Evolutionary conservation across 495 filamentous ascomycete genomes (phyloP).

Genomic region (Aspergillus campestris): DNA sequence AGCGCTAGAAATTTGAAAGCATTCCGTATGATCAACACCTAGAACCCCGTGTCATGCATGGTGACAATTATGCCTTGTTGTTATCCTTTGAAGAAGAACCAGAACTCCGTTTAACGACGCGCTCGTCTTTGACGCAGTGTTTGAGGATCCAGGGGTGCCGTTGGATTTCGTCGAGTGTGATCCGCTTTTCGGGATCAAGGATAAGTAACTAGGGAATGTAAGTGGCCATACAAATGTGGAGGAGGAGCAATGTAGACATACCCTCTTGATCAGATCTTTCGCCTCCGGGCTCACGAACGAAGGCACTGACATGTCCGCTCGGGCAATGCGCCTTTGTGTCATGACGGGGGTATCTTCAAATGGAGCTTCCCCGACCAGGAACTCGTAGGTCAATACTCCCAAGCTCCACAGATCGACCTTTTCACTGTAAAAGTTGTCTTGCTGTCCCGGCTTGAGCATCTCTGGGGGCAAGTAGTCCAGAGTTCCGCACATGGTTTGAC

Average conservation of each 20-base stretch:
- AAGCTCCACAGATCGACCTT: constrained; percentile 96
- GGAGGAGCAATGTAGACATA: constrained; percentile 29
- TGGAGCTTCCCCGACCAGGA: constrained; percentile 88
- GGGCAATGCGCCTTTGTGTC: constrained; percentile 84
- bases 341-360: constrained; percentile 94
- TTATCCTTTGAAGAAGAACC: constrained; percentile 27
- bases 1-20: too few relatives aligned
- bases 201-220: constrained; percentile 63
- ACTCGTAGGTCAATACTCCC: constrained; percentile 94
- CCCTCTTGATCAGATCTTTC: constrained; percentile 83
- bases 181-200: constrained; percentile 87
- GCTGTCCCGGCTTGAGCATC: constrained; percentile 77
- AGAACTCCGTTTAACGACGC: constrained; percentile 43
- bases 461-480: constrained; percentile 96
- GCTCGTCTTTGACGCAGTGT: constrained; percentile 79
- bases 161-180: constrained; percentile 81
- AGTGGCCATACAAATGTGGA: constrained; percentile 2
- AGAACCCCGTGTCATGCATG: constrained; percentile 16
- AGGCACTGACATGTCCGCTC: constrained; percentile 88
- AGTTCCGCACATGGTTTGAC: constrained; percentile 94
- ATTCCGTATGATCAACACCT: constrained; percentile 8
- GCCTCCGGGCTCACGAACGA: constrained; percentile 86
- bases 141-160: constrained; percentile 95
- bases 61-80: constrained; percentile 22
- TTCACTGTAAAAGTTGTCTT: constrained; percentile 82